A percentile compares a stretch with the other conserved stretches of the same genome.
Evolutionary conservation across 148 eudicot species (phyloP).

Genomic region (Agrostemma githago): DNA sequence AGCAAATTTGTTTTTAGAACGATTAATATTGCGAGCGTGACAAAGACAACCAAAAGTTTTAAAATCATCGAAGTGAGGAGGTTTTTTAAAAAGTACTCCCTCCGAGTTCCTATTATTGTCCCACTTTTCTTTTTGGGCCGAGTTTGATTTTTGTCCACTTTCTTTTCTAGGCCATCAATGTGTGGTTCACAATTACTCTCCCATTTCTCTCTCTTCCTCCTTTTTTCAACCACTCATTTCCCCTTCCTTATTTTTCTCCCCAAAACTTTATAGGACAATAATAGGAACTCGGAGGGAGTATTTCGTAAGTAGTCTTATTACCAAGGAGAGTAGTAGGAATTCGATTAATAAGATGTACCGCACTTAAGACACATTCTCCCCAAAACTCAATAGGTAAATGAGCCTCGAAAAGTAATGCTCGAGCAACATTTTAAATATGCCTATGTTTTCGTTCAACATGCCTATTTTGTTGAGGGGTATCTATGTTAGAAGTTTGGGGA

Average conservation of each 20-base stretch:
- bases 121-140: too few species aligned
- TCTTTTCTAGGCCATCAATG: too few species aligned
- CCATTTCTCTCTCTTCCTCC: too few species aligned
- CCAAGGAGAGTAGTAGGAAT: not conserved
- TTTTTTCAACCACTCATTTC: too few species aligned
- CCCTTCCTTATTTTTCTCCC: too few species aligned
- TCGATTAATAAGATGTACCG: not conserved
- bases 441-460: not conserved
- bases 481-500: not conserved
- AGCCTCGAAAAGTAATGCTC: not conserved
- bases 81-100: not conserved
- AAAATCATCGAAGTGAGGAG: not conserved
- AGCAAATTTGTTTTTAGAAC: not conserved
- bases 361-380: not conserved
- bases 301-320: not conserved
- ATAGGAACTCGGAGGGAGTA: too few species aligned
- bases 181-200: too few species aligned
- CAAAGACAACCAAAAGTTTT: not conserved
- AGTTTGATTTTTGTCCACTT: too few species aligned
- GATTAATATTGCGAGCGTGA: not conserved
- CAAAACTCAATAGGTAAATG: not conserved
- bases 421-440: not conserved
- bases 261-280: too few species aligned
- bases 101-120: too few species aligned
- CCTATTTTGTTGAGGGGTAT: constrained; percentile 6